A percentile compares a stretch with the other conserved stretches of the same genome.
These are phyloP conservation scores for Cutaneotrichosporon sp. DNA, from an alignment of 1,284 basidiomycete genomes.

Conservation along the genomic window DNA sequence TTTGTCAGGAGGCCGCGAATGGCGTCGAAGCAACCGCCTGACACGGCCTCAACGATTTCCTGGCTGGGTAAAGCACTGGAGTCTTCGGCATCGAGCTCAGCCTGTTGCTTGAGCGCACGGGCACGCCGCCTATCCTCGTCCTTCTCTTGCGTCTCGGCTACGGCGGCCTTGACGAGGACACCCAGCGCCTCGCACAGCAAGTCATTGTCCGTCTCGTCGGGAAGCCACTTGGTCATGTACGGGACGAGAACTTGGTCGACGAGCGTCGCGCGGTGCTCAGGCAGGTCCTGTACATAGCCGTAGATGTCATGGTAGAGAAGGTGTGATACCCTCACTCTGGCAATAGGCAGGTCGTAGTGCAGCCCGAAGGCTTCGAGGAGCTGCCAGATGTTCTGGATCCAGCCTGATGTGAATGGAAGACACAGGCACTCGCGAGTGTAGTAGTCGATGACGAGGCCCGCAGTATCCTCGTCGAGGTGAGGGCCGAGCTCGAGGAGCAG, in stretches of 20 bases:
- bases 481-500: slow-evolving; percentile 46
- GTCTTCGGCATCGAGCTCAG: slow-evolving; percentile 36
- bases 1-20: slow-evolving; percentile 42
- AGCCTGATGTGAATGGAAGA: slow-evolving; percentile 50
- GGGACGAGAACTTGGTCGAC: slow-evolving; percentile 49
- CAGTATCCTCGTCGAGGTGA: slow-evolving; percentile 47
- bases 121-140: slow-evolving; percentile 38
- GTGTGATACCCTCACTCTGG: slow-evolving; percentile 37
- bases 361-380: slow-evolving; percentile 49
- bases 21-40: slow-evolving; percentile 40
- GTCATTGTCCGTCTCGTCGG: slow-evolving; percentile 41
- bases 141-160: slow-evolving; percentile 47
- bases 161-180: slow-evolving; percentile 45
- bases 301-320: slow-evolving; percentile 49
- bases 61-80: slow-evolving; percentile 25
- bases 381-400: slow-evolving; percentile 51
- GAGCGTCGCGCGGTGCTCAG: slow-evolving; percentile 42
- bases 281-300: slow-evolving; percentile 46
- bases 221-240: slow-evolving; percentile 46
- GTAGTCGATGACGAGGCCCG: slow-evolving; percentile 49
- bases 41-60: slow-evolving; percentile 27
- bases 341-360: slow-evolving; percentile 26
- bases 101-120: slow-evolving; percentile 18
- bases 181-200: slow-evolving; percentile 40
- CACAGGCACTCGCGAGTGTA: slow-evolving; percentile 50